Evolutionary conservation across 108 stramenopile species (phyloP).

Genomic region (Conticribra weissflogii): DNA sequence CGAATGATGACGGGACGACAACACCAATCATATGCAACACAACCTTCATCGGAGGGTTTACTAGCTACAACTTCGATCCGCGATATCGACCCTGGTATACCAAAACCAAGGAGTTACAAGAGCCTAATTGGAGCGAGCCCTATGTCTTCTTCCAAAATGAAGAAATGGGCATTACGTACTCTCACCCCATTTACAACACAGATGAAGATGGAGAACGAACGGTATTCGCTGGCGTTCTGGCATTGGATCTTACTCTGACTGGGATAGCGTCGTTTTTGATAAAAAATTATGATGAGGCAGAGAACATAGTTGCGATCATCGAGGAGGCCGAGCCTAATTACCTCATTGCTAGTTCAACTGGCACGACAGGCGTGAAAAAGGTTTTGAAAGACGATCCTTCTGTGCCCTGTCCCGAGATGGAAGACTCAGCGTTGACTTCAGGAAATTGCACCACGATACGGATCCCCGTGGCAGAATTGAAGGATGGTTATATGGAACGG

Average conservation of each 20-base stretch:
- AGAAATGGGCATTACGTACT: constrained; percentile 45
- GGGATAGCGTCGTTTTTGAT: constrained; percentile 28
- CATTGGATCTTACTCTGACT: constrained; percentile 41
- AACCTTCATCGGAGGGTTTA: constrained; percentile 51
- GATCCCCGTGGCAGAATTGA: constrained; percentile 13
- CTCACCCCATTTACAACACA: constrained; percentile 35
- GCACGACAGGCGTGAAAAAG: constrained; percentile 21
- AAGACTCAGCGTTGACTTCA: background rate
- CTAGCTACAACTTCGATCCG: constrained; percentile 42
- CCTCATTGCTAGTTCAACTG: constrained; percentile 49
- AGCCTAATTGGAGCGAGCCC: constrained; percentile 39
- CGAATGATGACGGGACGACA: background rate
- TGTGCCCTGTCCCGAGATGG: constrained; percentile 10
- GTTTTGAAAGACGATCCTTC: constrained; percentile 18
- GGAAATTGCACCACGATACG: constrained; percentile 40
- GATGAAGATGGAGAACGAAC: constrained; percentile 9
- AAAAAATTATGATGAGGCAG: constrained; percentile 27
- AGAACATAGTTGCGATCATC: constrained; percentile 31
- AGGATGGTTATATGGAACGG: constrained; percentile 6
- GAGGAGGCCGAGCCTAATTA: constrained; percentile 48
- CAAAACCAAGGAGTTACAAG: constrained; percentile 31
- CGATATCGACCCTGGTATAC: constrained; percentile 52
- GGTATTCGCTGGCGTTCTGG: constrained; percentile 52
- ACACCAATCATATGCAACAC: constrained; percentile 16
- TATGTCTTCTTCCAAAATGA: constrained; percentile 38